Base-by-base conservation (phyloP, 768 basidiomycete genomes). In the Pleurotus platypus region DNA sequence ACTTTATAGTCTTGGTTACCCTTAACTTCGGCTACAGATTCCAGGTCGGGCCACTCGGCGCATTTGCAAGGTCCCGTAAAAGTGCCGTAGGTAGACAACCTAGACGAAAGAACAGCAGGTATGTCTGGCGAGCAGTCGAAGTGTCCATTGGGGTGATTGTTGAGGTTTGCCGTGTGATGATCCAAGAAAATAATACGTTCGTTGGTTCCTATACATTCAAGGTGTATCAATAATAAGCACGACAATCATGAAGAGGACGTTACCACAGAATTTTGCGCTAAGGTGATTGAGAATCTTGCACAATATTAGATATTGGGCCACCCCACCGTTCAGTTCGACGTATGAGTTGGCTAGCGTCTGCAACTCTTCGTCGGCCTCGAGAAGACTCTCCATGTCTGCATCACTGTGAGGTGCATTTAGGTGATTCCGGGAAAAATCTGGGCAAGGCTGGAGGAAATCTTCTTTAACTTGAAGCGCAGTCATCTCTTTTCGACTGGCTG, bases 1-100 rank as follows among this genome's bases (percentile, higher is more conserved):
- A 24, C 46, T 18, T 22, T 24, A 38, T 57, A 35, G 18, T 27
- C 27, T 8, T 8, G 27, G 27, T 27, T 5, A 27, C 12, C n/a
- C 24, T 43, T 57, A 6, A 57, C 24, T 40, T 49, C 57, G 48
- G 27, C 57, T 40, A 57, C 6, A 22, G 56, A 6, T 12, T 43
- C 42, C 15, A 43, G 15, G 11, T 43, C 42, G 11, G 42, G 11
- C 42, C 42, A 43, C 20, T 43, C 42, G 42, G 42, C 42, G 11
- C 15, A 43, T 11, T 43, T 43, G 42, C 42, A 43, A 43, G n/a
- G 42, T 22, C 22, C 22, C 22, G 22, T 22, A 11, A 11, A 8
- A 20, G 42, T 43, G 20, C 6, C 5, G 42, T 43, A 20, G 15
- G n/a, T 43, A 5, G 11, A 43, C 7, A 43, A 43, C 11, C 42